Conservation (phyloP, 2,329 filamentous ascomycete genomes). For the Clonostachys chloroleuca region DNA sequence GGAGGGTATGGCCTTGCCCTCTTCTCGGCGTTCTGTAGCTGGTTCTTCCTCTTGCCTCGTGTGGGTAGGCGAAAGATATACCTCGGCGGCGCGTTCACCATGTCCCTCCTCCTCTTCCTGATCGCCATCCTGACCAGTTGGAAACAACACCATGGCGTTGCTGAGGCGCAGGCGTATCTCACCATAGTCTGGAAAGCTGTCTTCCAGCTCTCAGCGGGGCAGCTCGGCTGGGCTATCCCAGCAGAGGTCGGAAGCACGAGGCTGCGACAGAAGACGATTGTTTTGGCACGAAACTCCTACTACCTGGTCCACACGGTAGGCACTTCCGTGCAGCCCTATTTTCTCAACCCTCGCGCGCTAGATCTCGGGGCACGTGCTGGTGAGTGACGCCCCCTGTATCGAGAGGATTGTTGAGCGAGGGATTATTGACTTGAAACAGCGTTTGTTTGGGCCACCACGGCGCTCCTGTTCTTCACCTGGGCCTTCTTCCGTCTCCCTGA, state of each 20-base stretch:
- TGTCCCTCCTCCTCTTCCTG: slow-evolving; percentile 25
- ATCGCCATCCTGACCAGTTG: slow-evolving; percentile 37
- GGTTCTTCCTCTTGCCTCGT: slow-evolving; percentile 22
- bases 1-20: slow-evolving; percentile 26
- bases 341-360: slow-evolving; percentile 27
- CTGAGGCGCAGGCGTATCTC: slow-evolving; percentile 23
- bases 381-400: neutral
- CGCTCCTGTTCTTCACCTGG: slow-evolving; percentile 8
- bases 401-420: neutral
- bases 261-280: slow-evolving; percentile 23
- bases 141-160: slow-evolving; percentile 31
- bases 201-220: slow-evolving; percentile 18
- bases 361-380: slow-evolving; percentile 18
- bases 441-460: slow-evolving; percentile 6
- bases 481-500: slow-evolving; percentile 14
- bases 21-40: slow-evolving; percentile 26
- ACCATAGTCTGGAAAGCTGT: slow-evolving; percentile 30
- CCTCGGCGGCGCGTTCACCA: slow-evolving; percentile 21
- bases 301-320: slow-evolving; percentile 20
- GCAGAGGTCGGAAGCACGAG: slow-evolving; percentile 22
- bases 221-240: slow-evolving; percentile 13
- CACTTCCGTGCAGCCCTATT: slow-evolving; percentile 18
- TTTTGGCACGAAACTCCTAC: slow-evolving; percentile 16
- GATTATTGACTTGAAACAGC: slow-evolving; percentile 29
- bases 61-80: slow-evolving; percentile 32